These are phyloP conservation scores for Sarcodon aspratus DNA, from an alignment of 768 basidiomycete species.

Conservation along the genomic window DNA sequence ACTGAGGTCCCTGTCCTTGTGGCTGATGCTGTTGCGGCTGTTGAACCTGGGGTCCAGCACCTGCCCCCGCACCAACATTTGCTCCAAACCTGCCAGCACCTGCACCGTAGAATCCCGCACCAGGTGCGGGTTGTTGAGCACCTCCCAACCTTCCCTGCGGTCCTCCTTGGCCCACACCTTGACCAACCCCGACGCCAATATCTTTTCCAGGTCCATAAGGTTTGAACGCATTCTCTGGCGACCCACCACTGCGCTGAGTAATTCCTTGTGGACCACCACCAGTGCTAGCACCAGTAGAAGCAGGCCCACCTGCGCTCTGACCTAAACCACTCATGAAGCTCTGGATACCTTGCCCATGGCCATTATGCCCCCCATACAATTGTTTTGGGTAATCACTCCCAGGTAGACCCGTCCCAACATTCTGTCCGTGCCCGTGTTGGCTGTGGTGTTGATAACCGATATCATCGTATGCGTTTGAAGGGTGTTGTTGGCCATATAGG, in stretches of 20 bases:
- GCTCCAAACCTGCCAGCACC: conserved; percentile 26
- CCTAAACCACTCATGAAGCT: conserved; percentile 62
- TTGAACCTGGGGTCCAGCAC: conserved; percentile 35
- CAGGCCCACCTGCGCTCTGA: conserved; percentile 21
- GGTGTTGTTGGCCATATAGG: conserved; percentile 57
- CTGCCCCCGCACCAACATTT: conserved; percentile 17
- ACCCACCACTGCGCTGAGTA: conserved; percentile 35
- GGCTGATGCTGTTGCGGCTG: conserved; percentile 29
- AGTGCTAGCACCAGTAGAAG: conserved; percentile 13
- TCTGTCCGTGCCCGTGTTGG: conserved; percentile 39
- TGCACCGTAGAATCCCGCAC: conserved; percentile 33
- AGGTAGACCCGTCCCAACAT: conserved; percentile 24
- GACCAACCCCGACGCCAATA: conserved; percentile 32
- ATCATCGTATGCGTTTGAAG: conserved; percentile 36
- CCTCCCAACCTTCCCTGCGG: conserved; percentile 28
- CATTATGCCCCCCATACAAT: conserved; percentile 25
- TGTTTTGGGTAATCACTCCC: conserved; percentile 34
- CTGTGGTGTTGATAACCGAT: conserved; percentile 42
- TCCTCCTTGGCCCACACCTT: conserved; percentile 27
- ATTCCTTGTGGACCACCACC: conserved; percentile 29
- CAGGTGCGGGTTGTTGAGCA: conserved; percentile 29
- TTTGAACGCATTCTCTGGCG: conserved; percentile 69
- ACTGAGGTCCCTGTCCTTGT: conserved; percentile 33
- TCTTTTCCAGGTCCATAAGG: conserved; percentile 58
- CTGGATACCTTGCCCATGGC: conserved; percentile 47